Base-by-base conservation (phyloP, 2,329 filamentous ascomycete species). In the Cladosporium halotolerans region DNA sequence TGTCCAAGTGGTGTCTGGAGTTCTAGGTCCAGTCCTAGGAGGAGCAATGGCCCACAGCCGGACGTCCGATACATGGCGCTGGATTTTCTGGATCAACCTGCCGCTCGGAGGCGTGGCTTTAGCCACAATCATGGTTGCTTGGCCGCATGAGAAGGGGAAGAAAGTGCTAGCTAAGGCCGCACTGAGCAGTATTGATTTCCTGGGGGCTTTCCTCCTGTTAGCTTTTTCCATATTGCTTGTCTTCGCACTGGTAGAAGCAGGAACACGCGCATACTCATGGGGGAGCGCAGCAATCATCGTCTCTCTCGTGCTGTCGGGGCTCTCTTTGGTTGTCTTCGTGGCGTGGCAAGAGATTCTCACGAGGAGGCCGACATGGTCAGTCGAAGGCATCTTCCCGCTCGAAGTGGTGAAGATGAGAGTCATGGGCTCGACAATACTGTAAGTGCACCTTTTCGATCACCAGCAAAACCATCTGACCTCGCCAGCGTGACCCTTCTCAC, bases 81-180 rank as follows among this genome's bases (percentile, higher is more conserved):
- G 56, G 58, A 70, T 81, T 2, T 83, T 82, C 63, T 82, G 77
- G 76, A 77, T 83, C 61, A 83, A 82, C 60, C 78, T 75, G 2
- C 79, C 80, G 1, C 67, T 81, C 10, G 77, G 78, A 1, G 61
- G 66, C 38, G 56, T 74, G 1, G 76, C 80, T 14, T 2, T 38
- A 5, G 10, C n/a, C 4, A 14, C 2, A 4, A 11, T 38, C 4
- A 14, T 38, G 11, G 9, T 38, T 4, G 34, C 34, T 14, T 38
- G 34, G 34, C 34, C 34, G n/a, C 34, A 14, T 11, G 6, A 38
- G 34, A 38, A 14, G 10, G 34, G 34, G 5, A n/a, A 38, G n/a
- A 11, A 11, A 14, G 6, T n/a, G n/a, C 9, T 14, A 5, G n/a
- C 34, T 13, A 38, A 38, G 34, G 10, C 34, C 11, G 34, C 34